Evolutionary conservation across 2,329 filamentous ascomycete genomes (phyloP).

Genomic region (Emergomyces africanus): DNA sequence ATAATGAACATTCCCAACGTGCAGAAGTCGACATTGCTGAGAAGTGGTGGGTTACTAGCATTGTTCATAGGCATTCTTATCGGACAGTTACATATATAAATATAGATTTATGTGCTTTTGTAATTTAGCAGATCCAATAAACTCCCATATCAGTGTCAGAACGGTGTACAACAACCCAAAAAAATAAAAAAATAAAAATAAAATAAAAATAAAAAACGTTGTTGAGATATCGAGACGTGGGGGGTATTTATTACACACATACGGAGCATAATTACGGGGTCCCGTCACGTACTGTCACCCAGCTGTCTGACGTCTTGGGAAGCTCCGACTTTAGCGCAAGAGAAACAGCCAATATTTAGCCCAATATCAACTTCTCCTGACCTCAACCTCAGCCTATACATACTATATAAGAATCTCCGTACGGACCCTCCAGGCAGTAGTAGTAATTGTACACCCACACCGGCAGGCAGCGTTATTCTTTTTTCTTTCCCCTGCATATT

Average conservation of each 20-base stretch:
- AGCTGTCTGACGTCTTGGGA: not conserved
- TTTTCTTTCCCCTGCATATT: not conserved
- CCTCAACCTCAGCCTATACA: too few relatives aligned
- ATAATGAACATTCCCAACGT: conserved; percentile 54
- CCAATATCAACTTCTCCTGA: not conserved
- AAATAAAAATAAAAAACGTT: too few relatives aligned
- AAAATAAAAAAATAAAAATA: too few relatives aligned
- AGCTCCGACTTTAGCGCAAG: not conserved
- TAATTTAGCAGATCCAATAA: not conserved
- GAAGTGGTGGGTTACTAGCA: not conserved
- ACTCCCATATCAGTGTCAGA: not conserved
- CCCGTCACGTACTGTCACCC: not conserved
- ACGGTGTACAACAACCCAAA: not conserved
- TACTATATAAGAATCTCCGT: too few relatives aligned
- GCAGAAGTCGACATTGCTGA: conserved; percentile 40
- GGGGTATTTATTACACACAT: too few relatives aligned
- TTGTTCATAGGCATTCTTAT: not conserved
- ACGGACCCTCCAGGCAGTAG: not conserved
- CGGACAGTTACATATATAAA: not conserved
- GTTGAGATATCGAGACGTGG: too few relatives aligned
- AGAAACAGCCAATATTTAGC: not conserved
- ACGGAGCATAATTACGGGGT: too few relatives aligned
- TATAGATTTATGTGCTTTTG: too few relatives aligned
- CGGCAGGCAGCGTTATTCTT: not conserved
- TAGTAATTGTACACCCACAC: not conserved